A percentile compares a stretch with the other conserved stretches of the same genome.
Conservation (phyloP, 2,329 filamentous ascomycete genomes). For the Lachnellula hyalina region DNA sequence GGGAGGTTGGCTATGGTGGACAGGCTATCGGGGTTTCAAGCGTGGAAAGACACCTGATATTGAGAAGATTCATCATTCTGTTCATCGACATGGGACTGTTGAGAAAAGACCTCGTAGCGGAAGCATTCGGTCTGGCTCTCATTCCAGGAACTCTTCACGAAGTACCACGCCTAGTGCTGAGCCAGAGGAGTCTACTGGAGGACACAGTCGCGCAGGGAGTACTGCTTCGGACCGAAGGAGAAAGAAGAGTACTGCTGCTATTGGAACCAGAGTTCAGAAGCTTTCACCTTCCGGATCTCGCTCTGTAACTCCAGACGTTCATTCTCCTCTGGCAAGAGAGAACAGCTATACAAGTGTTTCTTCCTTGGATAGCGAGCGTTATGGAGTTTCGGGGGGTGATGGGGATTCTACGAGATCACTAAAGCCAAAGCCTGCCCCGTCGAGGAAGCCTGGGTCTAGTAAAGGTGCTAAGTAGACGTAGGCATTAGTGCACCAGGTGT, state of each 20-base stretch:
- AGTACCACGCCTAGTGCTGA: conserved; percentile 31
- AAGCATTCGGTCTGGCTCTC: conserved; percentile 28
- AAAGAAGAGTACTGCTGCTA: conserved; percentile 20
- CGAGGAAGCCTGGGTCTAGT: conserved; percentile 9
- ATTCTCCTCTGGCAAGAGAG: conserved; percentile 27
- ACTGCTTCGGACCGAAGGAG: conserved; percentile 26
- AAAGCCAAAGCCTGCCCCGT: conserved; percentile 12
- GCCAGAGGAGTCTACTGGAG: conserved; percentile 22
- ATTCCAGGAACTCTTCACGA: conserved; percentile 32
- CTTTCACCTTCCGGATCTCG: conserved; percentile 25
- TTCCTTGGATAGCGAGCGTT: conserved; percentile 27
- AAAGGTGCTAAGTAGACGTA: conserved; percentile 17
- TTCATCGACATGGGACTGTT: conserved; percentile 21
- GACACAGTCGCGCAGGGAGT: conserved; percentile 26
- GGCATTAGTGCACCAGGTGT: not conserved
- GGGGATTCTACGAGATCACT: conserved; percentile 13
- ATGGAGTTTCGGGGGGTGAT: conserved; percentile 12
- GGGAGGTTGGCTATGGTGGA: conserved; percentile 80
- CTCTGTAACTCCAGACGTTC: conserved; percentile 28
- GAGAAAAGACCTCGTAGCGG: conserved; percentile 28
- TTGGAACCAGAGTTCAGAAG: conserved; percentile 18
- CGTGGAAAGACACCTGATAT: conserved; percentile 26
- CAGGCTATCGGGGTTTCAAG: conserved; percentile 59
- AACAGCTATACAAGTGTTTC: conserved; percentile 29
- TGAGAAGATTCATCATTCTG: conserved; percentile 27